Evolutionary conservation across 768 basidiomycete genomes (phyloP).

Genomic region (Dendrothele bispora): DNA sequence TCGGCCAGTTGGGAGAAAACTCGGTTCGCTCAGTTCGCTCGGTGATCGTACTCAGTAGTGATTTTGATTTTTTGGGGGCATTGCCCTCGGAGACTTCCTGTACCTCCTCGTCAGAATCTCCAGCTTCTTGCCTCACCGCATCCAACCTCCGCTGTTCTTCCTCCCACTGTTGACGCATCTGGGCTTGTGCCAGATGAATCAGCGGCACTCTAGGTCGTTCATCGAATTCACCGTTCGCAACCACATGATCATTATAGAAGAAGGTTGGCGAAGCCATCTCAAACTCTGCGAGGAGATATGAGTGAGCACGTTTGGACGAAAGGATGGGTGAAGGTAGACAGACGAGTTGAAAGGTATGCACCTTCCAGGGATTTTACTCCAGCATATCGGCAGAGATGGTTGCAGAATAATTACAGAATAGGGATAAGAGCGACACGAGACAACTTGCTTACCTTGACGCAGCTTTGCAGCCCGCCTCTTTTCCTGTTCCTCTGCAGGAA

Average conservation of each 20-base stretch:
- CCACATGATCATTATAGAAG: neutral
- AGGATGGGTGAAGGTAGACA: constrained; percentile 10
- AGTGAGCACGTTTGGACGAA: neutral
- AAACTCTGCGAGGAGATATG: neutral
- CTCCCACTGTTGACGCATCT: constrained; percentile 44
- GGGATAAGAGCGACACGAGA: no score
- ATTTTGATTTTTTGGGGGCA: constrained; percentile 25
- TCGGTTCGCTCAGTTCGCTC: constrained; percentile 70
- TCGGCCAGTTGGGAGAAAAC: constrained; percentile 47
- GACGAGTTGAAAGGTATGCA: constrained; percentile 43
- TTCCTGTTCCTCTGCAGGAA: constrained; percentile 62
- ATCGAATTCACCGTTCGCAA: constrained; percentile 7
- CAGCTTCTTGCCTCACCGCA: constrained; percentile 20
- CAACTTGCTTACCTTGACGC: constrained; percentile 79
- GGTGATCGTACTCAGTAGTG: constrained; percentile 61
- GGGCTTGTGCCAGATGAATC: constrained; percentile 60
- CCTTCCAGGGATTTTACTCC: constrained; percentile 39
- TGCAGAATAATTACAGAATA: neutral
- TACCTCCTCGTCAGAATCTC: constrained; percentile 16
- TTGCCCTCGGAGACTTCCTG: constrained; percentile 33
- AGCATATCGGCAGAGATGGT: neutral
- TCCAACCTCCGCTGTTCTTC: constrained; percentile 13
- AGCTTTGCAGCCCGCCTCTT: constrained; percentile 62
- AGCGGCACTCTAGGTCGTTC: constrained; percentile 54
- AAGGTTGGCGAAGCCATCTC: neutral